These are phyloP conservation scores for Uronychia binucleata DNA, from an alignment of 73 alveolate species.

Conservation along the genomic window DNA sequence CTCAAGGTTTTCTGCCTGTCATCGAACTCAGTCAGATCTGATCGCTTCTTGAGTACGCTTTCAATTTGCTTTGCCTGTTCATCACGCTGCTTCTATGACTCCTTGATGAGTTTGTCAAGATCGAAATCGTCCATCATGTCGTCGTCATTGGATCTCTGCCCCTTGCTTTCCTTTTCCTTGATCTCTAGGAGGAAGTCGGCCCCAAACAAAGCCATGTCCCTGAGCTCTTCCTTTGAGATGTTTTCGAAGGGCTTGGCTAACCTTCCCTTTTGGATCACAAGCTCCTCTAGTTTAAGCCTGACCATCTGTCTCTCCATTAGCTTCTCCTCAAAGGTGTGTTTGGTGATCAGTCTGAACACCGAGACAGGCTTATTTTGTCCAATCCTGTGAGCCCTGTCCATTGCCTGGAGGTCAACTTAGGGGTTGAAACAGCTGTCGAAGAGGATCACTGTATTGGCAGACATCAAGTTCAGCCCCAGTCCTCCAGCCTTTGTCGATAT, in stretches of 20 bases:
- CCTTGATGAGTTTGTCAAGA: constrained; percentile 23
- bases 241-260: constrained; percentile 37
- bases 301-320: constrained; percentile 75
- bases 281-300: constrained; percentile 69
- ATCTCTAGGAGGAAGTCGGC: constrained; percentile 75
- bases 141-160: constrained; percentile 12
- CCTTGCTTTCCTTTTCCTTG: no score
- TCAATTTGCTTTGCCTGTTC: no score
- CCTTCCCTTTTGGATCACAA: constrained; percentile 65
- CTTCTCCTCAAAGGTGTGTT: constrained; percentile 73
- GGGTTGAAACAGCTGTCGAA: constrained; percentile 88
- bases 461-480: constrained; percentile 77
- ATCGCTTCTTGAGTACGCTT: no score
- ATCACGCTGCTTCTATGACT: not conserved
- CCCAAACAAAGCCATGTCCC: constrained; percentile 65
- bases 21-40: no score
- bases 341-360: constrained; percentile 68
- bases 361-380: constrained; percentile 80
- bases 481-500: constrained; percentile 86
- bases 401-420: constrained; percentile 78
- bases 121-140: constrained; percentile 25
- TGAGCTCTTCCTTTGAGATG: constrained; percentile 68
- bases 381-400: constrained; percentile 90
- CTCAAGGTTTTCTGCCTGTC: no score
- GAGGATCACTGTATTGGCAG: constrained; percentile 79